Conservation (phyloP, 2,329 filamentous ascomycete genomes). For the Beauveria varroae region DNA sequence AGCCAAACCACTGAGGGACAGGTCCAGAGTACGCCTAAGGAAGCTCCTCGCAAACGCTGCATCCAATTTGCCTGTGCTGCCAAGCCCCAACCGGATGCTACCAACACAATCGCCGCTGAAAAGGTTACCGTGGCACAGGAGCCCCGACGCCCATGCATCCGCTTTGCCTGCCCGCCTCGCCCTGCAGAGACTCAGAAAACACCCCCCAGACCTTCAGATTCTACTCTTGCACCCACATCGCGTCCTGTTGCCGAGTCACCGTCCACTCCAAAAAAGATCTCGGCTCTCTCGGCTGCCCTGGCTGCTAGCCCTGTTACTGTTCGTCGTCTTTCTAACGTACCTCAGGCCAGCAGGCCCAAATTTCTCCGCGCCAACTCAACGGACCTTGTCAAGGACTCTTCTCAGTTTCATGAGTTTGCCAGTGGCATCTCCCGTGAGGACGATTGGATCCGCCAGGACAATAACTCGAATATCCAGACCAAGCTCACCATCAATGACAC, state of each 20-base stretch:
- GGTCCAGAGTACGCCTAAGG: slow-evolving; percentile 33
- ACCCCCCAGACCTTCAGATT: slow-evolving; percentile 20
- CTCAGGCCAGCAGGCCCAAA: slow-evolving; percentile 27
- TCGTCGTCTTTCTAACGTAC: slow-evolving; percentile 18
- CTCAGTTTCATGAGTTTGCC: slow-evolving; percentile 84
- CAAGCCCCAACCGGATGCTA: slow-evolving; percentile 38
- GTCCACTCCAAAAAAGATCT: slow-evolving; percentile 25
- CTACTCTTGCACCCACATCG: not conserved
- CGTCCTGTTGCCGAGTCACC: slow-evolving; percentile 1
- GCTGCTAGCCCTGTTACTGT: slow-evolving; percentile 17
- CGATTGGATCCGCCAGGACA: slow-evolving; percentile 71
- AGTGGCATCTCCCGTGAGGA: slow-evolving; percentile 75
- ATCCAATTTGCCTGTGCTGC: slow-evolving; percentile 86
- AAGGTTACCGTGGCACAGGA: slow-evolving; percentile 28
- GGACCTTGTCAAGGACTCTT: slow-evolving; percentile 47
- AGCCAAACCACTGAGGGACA: slow-evolving; percentile 18
- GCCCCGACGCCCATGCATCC: slow-evolving; percentile 56
- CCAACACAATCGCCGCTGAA: slow-evolving; percentile 25
- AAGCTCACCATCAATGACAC: slow-evolving; percentile 88
- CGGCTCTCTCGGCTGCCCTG: slow-evolving; percentile 16
- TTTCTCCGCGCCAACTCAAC: slow-evolving; percentile 43
- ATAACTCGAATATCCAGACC: slow-evolving; percentile 52
- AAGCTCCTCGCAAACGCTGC: slow-evolving; percentile 63
- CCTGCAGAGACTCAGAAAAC: slow-evolving; percentile 36
- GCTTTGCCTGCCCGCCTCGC: slow-evolving; percentile 63